These are phyloP conservation scores for Paraphaeosphaeria sporulosa DNA, from an alignment of 2,329 filamentous ascomycete genomes.

Conservation along the genomic window DNA sequence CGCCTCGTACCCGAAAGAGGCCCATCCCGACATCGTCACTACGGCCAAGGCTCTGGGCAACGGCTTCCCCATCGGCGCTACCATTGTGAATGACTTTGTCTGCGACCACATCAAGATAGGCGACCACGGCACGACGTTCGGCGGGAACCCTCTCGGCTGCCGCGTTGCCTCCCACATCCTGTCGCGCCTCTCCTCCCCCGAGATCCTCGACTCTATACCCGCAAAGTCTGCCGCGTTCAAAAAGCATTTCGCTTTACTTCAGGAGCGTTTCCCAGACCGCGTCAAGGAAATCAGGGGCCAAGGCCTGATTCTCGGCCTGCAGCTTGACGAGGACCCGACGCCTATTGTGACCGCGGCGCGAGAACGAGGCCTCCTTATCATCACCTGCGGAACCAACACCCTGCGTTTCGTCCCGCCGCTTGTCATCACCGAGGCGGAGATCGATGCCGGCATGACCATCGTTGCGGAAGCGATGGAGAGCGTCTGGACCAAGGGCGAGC, in stretches of 20 bases:
- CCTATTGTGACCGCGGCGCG: conserved; percentile 83
- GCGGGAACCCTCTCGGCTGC: conserved; percentile 87
- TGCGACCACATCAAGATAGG: conserved; percentile 74
- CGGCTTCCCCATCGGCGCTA: conserved; percentile 92
- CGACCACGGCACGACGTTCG: conserved; percentile 94
- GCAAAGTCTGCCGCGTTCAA: conserved; percentile 70
- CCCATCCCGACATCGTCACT: conserved; percentile 92
- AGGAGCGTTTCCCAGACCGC: conserved; percentile 70
- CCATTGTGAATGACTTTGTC: conserved; percentile 71
- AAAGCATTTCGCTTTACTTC: conserved; percentile 64
- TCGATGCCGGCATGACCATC: conserved; percentile 77
- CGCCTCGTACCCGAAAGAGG: conserved; percentile 72
- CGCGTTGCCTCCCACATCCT: conserved; percentile 88
- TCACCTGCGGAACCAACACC: conserved; percentile 92
- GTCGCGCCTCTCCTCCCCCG: conserved; percentile 72
- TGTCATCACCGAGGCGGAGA: conserved; percentile 80
- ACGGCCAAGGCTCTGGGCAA: conserved; percentile 97
- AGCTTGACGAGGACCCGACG: conserved; percentile 76
- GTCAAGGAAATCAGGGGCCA: conserved; percentile 82
- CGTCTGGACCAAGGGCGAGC: conserved; percentile 55
- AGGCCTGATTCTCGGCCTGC: conserved; percentile 86
- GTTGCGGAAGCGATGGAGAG: conserved; percentile 71
- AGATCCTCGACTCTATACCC: conserved; percentile 73
- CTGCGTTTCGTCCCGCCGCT: conserved; percentile 90
- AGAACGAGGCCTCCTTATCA: conserved; percentile 86